A percentile compares a stretch with the other conserved stretches of the same genome.
Evolutionary conservation across 75 land plant species (phyloP).

Genomic region (Cryptomeria japonica): DNA sequence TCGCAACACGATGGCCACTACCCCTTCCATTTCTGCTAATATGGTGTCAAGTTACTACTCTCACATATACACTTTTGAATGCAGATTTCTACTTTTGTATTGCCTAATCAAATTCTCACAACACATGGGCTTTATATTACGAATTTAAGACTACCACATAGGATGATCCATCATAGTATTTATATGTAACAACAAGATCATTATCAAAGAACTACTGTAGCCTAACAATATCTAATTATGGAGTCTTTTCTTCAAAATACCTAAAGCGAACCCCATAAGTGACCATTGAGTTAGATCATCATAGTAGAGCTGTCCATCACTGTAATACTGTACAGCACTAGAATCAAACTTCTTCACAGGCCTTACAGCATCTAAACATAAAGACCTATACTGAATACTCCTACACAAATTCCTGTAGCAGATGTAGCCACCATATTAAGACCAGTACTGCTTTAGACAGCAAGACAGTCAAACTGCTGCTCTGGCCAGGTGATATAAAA

Average conservation of each 20-base stretch:
- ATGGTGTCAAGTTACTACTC: neutral
- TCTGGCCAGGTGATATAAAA: neutral
- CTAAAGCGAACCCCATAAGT: neutral
- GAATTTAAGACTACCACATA: too few species aligned
- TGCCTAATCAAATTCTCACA: too few species aligned
- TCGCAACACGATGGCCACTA: too few species aligned
- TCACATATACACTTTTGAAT: neutral
- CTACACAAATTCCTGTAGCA: too few species aligned
- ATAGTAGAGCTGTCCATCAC: neutral
- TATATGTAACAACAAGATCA: neutral
- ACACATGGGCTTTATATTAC: too few species aligned
- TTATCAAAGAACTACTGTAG: neutral
- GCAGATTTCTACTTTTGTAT: neutral
- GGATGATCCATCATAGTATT: too few species aligned
- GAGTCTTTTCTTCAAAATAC: neutral
- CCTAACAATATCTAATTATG: neutral
- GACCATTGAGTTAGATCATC: neutral
- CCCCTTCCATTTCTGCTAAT: too few species aligned
- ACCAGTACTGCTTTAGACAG: neutral
- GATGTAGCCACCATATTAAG: neutral
- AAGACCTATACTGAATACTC: too few species aligned
- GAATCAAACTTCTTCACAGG: neutral
- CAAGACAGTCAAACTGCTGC: neutral
- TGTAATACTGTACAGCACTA: neutral
- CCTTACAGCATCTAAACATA: too few species aligned